A percentile compares a stretch with the other conserved stretches of the same genome.
phyloP scores from a whole-genome alignment of 2,329 filamentous ascomycete species.

The Aspergillus sp. region DNA sequence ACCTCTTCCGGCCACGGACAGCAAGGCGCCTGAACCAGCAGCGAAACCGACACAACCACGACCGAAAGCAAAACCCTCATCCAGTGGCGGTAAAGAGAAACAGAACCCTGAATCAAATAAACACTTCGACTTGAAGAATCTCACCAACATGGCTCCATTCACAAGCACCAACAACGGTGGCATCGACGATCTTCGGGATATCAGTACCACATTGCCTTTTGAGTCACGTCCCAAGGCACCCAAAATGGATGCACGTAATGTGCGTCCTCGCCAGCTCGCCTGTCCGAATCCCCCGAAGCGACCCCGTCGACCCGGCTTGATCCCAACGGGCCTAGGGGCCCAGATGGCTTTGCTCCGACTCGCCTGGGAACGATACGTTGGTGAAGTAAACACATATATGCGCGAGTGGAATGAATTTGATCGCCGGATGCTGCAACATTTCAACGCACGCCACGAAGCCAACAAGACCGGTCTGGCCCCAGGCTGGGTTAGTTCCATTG shows the following conservation, averaged over 20 bases:
- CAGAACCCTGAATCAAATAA: conserved; percentile 7
- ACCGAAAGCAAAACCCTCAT: conserved; percentile 12
- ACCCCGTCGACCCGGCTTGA: conserved; percentile 31
- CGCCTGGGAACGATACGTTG: conserved; percentile 46
- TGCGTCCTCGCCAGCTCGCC: conserved; percentile 32
- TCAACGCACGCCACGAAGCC: conserved; percentile 44
- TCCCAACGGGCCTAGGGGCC: conserved; percentile 21
- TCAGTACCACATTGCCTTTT: conserved; percentile 51
- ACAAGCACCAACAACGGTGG: conserved; percentile 39
- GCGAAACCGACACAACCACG: background rate
- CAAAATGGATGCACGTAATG: conserved; percentile 33
- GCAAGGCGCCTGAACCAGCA: no score
- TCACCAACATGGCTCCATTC: conserved; percentile 45
- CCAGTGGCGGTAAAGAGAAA: conserved; percentile 5
- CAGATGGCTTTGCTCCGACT: conserved; percentile 34
- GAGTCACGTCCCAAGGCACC: conserved; percentile 44
- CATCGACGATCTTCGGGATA: conserved; percentile 46
- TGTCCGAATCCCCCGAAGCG: conserved; percentile 46
- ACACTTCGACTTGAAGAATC: conserved; percentile 42
- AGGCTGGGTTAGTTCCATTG: conserved; percentile 46
- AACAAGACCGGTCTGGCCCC: conserved; percentile 37
- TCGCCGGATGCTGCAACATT: conserved; percentile 47
- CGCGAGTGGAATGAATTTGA: conserved; percentile 49
- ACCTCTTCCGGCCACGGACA: background rate
- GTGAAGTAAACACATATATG: conserved; percentile 48